Evolutionary conservation across 2,329 filamentous ascomycete species (phyloP), one percentile per base, ranked within the genome.

Genomic region (Macrophomina phaseolina): DNA sequence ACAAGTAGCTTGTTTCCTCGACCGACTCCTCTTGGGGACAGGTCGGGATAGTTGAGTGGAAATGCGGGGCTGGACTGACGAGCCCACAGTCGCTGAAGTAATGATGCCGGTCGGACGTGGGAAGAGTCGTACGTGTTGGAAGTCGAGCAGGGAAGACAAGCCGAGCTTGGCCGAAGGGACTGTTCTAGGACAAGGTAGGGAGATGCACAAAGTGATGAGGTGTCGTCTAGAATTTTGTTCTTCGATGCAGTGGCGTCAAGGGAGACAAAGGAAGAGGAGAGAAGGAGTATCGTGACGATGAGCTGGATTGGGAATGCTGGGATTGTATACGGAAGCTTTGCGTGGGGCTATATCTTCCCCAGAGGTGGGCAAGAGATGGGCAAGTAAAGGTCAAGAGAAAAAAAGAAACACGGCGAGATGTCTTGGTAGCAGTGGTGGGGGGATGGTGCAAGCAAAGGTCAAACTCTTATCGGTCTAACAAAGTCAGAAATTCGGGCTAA

Each of bases 361-460:
- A 48, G 40, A 34, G 5, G 36, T 38, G 55, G 55, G 23, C 8
- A 12, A 14, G 30, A 7, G 51, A 7, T 55, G 32, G 18, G 23
- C 18, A 45, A 36, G 28, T 8, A 23, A 46, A 34, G 40, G 23
- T 23, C 23, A 46, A 34, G 30, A 28, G 30, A 53, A 53, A 51
- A 51, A 36, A 32, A 45, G 32, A 56, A 56, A 40, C 4, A 36
- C 14, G 34, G 14, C 42, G 38, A 49, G 42, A 38, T 14, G 18
- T 36, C 14, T 36, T 34, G 56, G 56, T 18, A 36, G 51, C 28
- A 32, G 14, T 38, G 51, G 32, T 38, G 51, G 34, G 56, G 28
- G 58, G n/a, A 30, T n/a, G 45, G 30, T 48, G 45, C n/a, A 62
- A 62, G 58, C 58, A 62, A 23, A 49, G 11, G 32, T 49, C 30